A percentile compares a stretch with the other conserved stretches of the same genome.
Conservation (phyloP, 179 eudicot species). For the Beta corolliflora region DNA sequence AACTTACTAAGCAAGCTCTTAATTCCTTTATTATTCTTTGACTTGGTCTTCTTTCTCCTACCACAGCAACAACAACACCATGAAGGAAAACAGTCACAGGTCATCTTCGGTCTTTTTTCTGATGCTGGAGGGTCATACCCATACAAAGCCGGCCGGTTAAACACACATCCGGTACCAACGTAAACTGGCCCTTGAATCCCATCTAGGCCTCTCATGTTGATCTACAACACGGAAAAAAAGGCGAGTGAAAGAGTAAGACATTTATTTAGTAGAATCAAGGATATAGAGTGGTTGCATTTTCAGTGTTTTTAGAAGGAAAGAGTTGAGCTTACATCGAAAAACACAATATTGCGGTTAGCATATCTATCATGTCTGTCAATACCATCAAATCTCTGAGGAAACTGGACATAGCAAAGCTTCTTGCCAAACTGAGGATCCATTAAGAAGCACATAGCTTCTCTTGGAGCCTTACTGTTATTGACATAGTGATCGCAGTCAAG, state of each 20-base stretch:
- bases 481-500: slow-evolving; percentile 87
- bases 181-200: slow-evolving; percentile 91
- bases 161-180: slow-evolving; percentile 84
- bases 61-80: slow-evolving; percentile 87
- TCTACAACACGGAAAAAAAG: slow-evolving; percentile 37
- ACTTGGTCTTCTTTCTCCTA: slow-evolving; percentile 55
- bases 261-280: not conserved
- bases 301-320: too few relatives aligned
- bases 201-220: slow-evolving; percentile 86
- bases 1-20: slow-evolving; percentile 53
- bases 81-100: slow-evolving; percentile 90
- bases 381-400: slow-evolving; percentile 89
- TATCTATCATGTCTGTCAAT: slow-evolving; percentile 82
- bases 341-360: slow-evolving; percentile 82
- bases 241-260: not conserved
- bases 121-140: slow-evolving; percentile 88
- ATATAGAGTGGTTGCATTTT: not conserved
- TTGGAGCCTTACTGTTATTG: slow-evolving; percentile 82
- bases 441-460: slow-evolving; percentile 86
- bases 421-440: slow-evolving; percentile 90
- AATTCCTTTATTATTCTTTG: slow-evolving; percentile 70
- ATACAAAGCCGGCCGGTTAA: slow-evolving; percentile 76
- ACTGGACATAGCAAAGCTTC: slow-evolving; percentile 87
- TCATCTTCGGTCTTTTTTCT: slow-evolving; percentile 86
- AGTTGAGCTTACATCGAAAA: slow-evolving; percentile 71